Percentiles rank a stretch among this genome's conserved stretches.
Evolutionary conservation across 2,329 filamentous ascomycete species (phyloP).

Genomic region (Volutella citrinella): DNA sequence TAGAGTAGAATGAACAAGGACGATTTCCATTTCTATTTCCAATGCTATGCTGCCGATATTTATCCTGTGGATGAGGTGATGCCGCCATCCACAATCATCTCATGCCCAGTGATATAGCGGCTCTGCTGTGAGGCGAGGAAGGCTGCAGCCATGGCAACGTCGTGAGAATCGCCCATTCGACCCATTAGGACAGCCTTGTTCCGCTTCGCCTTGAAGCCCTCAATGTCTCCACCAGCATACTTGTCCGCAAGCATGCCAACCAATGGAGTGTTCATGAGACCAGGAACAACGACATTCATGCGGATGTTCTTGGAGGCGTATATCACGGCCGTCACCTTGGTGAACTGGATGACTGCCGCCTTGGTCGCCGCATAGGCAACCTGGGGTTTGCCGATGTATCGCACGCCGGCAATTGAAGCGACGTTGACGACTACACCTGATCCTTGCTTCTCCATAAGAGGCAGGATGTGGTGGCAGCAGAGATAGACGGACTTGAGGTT

Average conservation of each 20-base stretch:
- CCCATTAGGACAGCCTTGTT: conserved; percentile 22
- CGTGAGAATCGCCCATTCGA: conserved; percentile 22
- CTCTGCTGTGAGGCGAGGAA: conserved; percentile 1
- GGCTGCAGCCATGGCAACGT: too few species aligned
- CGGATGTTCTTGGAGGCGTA: conserved; percentile 1
- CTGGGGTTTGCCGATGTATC: conserved; percentile 1
- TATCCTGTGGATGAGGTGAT: neutral
- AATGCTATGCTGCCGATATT: too few species aligned
- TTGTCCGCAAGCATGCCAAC: conserved; percentile 1
- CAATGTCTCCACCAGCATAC: neutral
- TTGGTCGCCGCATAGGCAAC: conserved; percentile 1
- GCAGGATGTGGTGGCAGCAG: conserved; percentile 7
- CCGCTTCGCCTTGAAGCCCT: conserved; percentile 1
- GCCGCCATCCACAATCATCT: neutral
- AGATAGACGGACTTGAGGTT: conserved; percentile 13
- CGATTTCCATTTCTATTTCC: too few species aligned
- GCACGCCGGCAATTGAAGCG: conserved; percentile 23
- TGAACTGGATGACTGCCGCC: conserved; percentile 1
- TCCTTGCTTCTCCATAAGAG: conserved; percentile 12
- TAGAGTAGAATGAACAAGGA: neutral
- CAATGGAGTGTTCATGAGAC: conserved; percentile 7
- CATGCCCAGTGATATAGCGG: neutral
- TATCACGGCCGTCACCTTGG: conserved; percentile 1
- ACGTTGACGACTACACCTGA: conserved; percentile 3
- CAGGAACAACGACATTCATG: conserved; percentile 28